phyloP scores from a whole-genome alignment of 108 stramenopile species.

The Cylindrotheca closterium region DNA sequence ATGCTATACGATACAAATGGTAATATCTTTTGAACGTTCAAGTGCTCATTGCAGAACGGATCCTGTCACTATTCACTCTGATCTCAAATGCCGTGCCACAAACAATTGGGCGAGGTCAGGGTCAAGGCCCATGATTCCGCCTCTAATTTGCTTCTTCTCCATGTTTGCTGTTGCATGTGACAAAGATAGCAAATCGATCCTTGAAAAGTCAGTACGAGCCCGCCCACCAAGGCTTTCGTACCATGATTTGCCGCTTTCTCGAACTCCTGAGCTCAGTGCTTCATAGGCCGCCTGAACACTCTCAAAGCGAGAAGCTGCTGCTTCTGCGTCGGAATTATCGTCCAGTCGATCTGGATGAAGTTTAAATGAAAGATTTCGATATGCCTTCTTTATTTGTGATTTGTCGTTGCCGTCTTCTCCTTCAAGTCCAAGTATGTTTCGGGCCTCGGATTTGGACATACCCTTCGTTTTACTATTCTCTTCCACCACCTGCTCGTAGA shows the following conservation, averaged over 20 bases:
- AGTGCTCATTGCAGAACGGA: too few relatives aligned
- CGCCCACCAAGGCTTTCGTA: slow-evolving; percentile 81
- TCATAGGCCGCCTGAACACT: slow-evolving; percentile 73
- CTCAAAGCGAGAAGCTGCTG: slow-evolving; percentile 40
- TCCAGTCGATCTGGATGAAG: slow-evolving; percentile 77
- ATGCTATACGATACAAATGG: too few relatives aligned
- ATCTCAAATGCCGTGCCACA: slow-evolving; percentile 59
- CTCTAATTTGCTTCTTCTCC: slow-evolving; percentile 21
- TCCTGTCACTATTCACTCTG: too few relatives aligned
- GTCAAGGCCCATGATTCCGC: slow-evolving; percentile 60
- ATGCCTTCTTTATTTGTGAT: slow-evolving; percentile 56
- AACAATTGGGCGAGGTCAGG: slow-evolving; percentile 70
- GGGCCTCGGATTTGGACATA: slow-evolving; percentile 69
- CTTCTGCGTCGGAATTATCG: slow-evolving; percentile 53
- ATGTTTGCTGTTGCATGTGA: slow-evolving; percentile 45
- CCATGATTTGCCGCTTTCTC: slow-evolving; percentile 54
- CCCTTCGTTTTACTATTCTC: slow-evolving; percentile 15
- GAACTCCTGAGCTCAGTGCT: slow-evolving; percentile 52
- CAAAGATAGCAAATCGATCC: slow-evolving; percentile 52
- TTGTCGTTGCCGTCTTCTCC: slow-evolving; percentile 11
- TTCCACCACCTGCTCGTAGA: slow-evolving; percentile 73
- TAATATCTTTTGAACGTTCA: too few relatives aligned
- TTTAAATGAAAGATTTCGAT: slow-evolving; percentile 61
- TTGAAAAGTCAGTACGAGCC: slow-evolving; percentile 67
- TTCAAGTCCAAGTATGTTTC: slow-evolving; percentile 51